Conservation (phyloP, 192 early-diverging fungal genomes). For the Coemansia sp. region DNA sequence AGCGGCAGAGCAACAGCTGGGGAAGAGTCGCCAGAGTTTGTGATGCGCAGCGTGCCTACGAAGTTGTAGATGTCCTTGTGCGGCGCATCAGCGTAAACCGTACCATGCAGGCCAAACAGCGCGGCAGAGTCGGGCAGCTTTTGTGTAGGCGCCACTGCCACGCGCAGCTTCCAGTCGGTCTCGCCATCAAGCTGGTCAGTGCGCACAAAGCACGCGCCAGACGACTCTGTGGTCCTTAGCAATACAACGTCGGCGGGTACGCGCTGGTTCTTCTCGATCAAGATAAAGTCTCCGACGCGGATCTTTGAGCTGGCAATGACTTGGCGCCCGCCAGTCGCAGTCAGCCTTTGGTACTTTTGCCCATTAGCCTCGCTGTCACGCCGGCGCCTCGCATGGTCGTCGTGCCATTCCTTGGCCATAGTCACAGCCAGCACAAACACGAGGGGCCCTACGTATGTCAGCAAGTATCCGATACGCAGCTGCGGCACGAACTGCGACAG, state of each 20-base stretch:
- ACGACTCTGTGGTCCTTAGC: conserved; percentile 77
- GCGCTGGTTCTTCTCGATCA: conserved; percentile 84
- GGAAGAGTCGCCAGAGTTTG: background rate
- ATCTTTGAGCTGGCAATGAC: conserved; percentile 79
- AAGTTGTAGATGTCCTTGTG: conserved; percentile 95
- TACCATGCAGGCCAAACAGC: conserved; percentile 65
- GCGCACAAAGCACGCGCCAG: conserved; percentile 91
- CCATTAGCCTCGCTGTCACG: conserved; percentile 91
- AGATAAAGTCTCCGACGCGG: conserved; percentile 84
- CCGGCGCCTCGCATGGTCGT: conserved; percentile 81
- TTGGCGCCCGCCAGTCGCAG: conserved; percentile 56
- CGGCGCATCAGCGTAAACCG: conserved; percentile 87
- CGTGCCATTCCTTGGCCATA: conserved; percentile 88
- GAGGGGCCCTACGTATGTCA: conserved; percentile 93
- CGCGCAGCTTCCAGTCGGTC: conserved; percentile 94
- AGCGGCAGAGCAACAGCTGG: conserved; percentile 61
- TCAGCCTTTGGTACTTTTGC: conserved; percentile 72
- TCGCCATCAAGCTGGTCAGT: conserved; percentile 98
- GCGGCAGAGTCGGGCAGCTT: conserved; percentile 63
- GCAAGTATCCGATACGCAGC: conserved; percentile 77
- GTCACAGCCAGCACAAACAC: conserved; percentile 89
- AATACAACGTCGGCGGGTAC: conserved; percentile 93
- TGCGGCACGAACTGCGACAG: conserved; percentile 90
- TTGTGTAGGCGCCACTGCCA: conserved; percentile 84
- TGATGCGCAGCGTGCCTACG: conserved; percentile 69